phyloP scores from a whole-genome alignment of 306 rosid genomes.

The Prunus mume region DNA sequence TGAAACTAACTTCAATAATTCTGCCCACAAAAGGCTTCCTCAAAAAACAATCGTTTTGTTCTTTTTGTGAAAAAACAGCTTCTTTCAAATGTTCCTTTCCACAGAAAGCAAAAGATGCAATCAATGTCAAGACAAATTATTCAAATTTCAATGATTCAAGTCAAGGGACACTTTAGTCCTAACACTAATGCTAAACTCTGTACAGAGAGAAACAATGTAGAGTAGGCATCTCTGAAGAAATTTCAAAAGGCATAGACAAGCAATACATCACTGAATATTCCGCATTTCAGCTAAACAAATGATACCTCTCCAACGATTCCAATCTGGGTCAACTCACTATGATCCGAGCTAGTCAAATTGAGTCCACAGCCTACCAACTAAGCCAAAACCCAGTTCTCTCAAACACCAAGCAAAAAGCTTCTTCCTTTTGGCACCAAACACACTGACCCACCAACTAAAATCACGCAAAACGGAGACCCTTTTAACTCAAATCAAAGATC shows the following conservation, averaged over 20 bases:
- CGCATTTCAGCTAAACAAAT: conserved; percentile 34
- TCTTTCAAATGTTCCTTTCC: conserved; percentile 15
- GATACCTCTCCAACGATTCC: conserved; percentile 46
- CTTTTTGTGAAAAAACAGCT: conserved; percentile 1
- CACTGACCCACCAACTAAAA: conserved; percentile 30
- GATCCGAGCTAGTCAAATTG: conserved; percentile 33
- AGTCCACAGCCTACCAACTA: conserved; percentile 32
- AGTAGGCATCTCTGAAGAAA: background rate
- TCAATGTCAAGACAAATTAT: background rate
- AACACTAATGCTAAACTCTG: conserved; percentile 1
- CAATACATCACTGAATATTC: conserved; percentile 30
- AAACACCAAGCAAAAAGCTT: conserved; percentile 28
- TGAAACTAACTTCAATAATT: background rate
- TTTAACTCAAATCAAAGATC: conserved; percentile 45
- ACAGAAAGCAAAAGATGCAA: conserved; percentile 13
- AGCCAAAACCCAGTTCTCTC: conserved; percentile 27
- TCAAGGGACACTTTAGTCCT: conserved; percentile 1
- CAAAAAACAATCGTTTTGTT: background rate
- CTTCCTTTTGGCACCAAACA: conserved; percentile 19
- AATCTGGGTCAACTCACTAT: conserved; percentile 47
- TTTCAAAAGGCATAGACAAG: conserved; percentile 14
- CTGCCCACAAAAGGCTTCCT: background rate
- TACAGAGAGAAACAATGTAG: conserved; percentile 6
- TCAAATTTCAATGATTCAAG: conserved; percentile 4
- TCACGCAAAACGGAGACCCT: conserved; percentile 21